Base-by-base conservation (phyloP, 2,329 filamentous ascomycete species). In the Venturia oleaginea region DNA sequence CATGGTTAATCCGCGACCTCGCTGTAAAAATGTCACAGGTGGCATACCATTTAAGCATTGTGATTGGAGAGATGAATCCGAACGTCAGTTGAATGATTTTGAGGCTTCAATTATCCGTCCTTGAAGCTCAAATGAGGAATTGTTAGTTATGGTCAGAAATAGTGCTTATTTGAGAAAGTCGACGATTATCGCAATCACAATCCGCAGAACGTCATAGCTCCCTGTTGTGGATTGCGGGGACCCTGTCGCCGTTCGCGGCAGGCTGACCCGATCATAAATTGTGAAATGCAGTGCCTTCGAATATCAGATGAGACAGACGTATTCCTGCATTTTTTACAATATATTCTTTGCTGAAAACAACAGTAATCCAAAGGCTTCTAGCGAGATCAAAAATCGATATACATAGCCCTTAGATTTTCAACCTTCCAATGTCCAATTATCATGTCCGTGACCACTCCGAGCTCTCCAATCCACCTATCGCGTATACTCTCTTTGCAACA, bases 401-500 rank as follows among this genome's bases (percentile, higher is more conserved):
- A 27, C 22, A 24, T 4, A 1, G 8, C 17, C 24, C 7, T 27
- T 27, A 51, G 2, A 27, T 51, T 22, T 17, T 51, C 22, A 19
- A 7, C n/a, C 15, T 22, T 11, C 43, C 54, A 59, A 59, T 22
- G 43, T n/a, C 22, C 42, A 37, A 61, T 2, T 22, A 42, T 38
- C 19, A 40, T 59, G n/a, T 17, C 43, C 43, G n/a, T 22, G 17
- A 17, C 19, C 55, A 54, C 40, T 46, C 17, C 61, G 3, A 7
- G 11, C 51, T 8, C 3, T 2, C 27, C 15, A 15, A 30, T 5
- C 27, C 27, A 34, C 32, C 38, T 64, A 87, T 67, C 77, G 78
- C 27, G 86, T 88, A 72, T 89, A 90, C 72, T 85, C 78, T 77
- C 84, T 86, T 77, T 90, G 87, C 74, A 90, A 73, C 68, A 86